Base-by-base conservation (phyloP, 176 grass and related monocot species). In the Oropetium thomaeum region DNA sequence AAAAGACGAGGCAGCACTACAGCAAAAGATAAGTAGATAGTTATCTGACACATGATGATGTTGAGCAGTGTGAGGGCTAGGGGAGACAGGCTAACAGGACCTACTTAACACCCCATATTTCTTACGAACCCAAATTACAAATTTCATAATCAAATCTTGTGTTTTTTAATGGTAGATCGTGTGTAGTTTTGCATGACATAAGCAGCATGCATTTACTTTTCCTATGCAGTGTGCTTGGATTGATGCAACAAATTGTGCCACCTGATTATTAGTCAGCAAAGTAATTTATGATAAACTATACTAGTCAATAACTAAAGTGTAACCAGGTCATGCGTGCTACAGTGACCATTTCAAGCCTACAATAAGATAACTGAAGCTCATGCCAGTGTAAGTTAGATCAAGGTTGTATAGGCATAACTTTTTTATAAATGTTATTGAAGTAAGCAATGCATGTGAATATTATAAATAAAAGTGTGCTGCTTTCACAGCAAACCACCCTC, bases 1-100 rank as follows among this genome's bases (percentile, higher is more conserved):
- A 87, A 90, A 96, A 96, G 71, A 78, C 72, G 67, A 54, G 74
- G 72, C 93, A 92, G 73, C 66, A 87, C 77, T 89, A 82, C 78
- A 89, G 79, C 59, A 62, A 89, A 87, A 89, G 82, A 58, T 59
- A 85, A 82, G 73, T 64, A 73, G 35, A 26, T n/a, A 66, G 74
- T 57, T 79, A 89, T 51, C 86, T 59, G 71, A 39, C 79, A 51
- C 84, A 83, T 89, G 72, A 89, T 92, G 92, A 73, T 89, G 89
- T 83, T 85, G 14, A 82, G 74, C 78, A 87, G 74, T 87, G 30
- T 76, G 38, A 82, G 62, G 73, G 65, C 53, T 39, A 82, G 62
- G 73, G 65, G 44, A 48, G n/a, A 58, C 8, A 70, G 12, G 61
- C 40, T 82, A 83, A 89, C 51, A 92, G 33, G 86, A 74, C 61